phyloP scores from a whole-genome alignment of 1,284 basidiomycete species.

The Phenoliferia sp. region DNA sequence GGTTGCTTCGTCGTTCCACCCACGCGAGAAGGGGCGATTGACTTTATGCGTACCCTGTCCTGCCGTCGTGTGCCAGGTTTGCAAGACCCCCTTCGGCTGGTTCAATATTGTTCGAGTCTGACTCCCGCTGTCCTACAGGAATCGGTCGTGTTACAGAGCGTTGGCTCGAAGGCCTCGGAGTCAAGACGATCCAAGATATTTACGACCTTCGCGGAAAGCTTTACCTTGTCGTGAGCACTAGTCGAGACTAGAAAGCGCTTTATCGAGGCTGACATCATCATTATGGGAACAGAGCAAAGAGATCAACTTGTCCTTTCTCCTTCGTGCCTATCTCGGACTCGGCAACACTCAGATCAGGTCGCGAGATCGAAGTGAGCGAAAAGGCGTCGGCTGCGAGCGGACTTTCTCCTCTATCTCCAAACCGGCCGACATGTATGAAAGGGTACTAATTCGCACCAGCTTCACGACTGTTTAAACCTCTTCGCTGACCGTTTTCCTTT shows the following conservation, averaged over 20 bases:
- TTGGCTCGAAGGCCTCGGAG: constrained; percentile 74
- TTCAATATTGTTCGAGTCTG: constrained; percentile 56
- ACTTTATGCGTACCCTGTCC: constrained; percentile 68
- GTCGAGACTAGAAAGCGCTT: no score
- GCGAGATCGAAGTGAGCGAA: constrained; percentile 67
- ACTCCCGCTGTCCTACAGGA: no score
- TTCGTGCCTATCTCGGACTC: constrained; percentile 70
- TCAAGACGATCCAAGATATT: constrained; percentile 85
- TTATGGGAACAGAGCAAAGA: constrained; percentile 14
- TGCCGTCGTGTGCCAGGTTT: constrained; percentile 73
- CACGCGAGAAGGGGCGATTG: constrained; percentile 57
- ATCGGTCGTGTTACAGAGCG: constrained; percentile 68
- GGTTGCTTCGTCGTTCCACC: constrained; percentile 63
- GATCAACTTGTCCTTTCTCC: constrained; percentile 23
- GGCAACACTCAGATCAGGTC: constrained; percentile 74
- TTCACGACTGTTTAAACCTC: neutral
- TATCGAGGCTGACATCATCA: neutral
- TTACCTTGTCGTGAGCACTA: constrained; percentile 49
- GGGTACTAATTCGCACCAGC: constrained; percentile 44
- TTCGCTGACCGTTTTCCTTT: constrained; percentile 57
- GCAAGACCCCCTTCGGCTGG: no score
- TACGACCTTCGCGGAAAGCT: constrained; percentile 65
- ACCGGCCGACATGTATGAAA: constrained; percentile 11
- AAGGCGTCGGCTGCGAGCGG: constrained; percentile 86
- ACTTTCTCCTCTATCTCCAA: constrained; percentile 41